Evolutionary conservation across 2,329 filamentous ascomycete genomes (phyloP).

Genomic region (Trichoderma sp.): DNA sequence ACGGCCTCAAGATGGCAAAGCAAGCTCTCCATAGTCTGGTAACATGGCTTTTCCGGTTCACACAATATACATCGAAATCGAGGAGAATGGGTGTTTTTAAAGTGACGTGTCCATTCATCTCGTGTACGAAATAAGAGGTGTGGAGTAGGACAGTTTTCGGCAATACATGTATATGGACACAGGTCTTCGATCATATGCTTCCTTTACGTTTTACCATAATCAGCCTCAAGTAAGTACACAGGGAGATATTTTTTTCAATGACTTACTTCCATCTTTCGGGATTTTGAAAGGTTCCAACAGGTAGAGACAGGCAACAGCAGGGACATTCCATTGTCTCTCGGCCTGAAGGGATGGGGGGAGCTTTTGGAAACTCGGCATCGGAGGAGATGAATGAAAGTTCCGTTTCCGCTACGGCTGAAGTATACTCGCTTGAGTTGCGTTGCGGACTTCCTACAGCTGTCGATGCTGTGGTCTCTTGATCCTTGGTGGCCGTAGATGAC

Average conservation of each 20-base stretch:
- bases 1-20: neutral
- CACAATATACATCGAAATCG: constrained; percentile 25
- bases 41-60: neutral
- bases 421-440: no score
- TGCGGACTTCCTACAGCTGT: no score
- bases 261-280: neutral
- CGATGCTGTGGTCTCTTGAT: neutral
- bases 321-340: constrained; percentile 17
- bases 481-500: neutral
- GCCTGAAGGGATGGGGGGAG: neutral
- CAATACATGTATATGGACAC: constrained; percentile 28
- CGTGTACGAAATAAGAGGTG: constrained; percentile 17
- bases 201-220: no score
- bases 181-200: constrained; percentile 26
- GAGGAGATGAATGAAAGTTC: neutral
- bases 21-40: neutral
- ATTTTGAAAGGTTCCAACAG: neutral
- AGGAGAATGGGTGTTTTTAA: constrained; percentile 16
- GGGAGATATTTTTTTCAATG: no score
- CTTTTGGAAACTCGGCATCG: neutral
- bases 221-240: no score
- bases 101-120: constrained; percentile 9
- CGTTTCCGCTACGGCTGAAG: neutral
- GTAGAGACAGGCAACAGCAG: constrained; percentile 24
- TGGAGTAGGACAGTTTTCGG: constrained; percentile 20